Evolutionary conservation across 2,329 filamentous ascomycete genomes (phyloP), one percentile per base, ranked within the genome.

Genomic region (Beauveria bassiana): DNA sequence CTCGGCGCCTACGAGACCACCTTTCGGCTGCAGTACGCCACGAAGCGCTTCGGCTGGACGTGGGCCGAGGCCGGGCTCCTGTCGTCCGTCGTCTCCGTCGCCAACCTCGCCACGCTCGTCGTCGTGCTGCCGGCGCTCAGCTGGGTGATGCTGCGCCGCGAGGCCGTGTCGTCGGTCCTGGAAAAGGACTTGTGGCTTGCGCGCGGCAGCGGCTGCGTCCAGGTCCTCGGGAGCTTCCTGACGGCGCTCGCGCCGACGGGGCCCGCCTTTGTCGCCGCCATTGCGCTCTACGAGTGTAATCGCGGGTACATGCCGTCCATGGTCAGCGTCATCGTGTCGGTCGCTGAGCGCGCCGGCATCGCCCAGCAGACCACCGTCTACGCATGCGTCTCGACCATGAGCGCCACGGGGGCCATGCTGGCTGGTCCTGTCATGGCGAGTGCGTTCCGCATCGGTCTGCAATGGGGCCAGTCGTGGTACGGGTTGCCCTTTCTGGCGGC

Each of bases 151-250:
- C 52, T 56, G 12, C 45, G 18, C 9, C n/a, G n/a, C 12, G 18
- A 26, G n/a, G 9, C 42, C 40, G 14, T 58, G n/a, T n/a, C n/a
- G 3, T 47, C 61, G 12, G 18, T 51, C 20, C 31, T 63, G 22
- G 6, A 20, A 24, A 63, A 63, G 56, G 61, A 63, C 22, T 43
- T 63, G 6, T 60, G 56, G 61, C 56, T 63, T 40, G 50, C 61
- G 18, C 61, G 61, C 26, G 51, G 31, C 51, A 50, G 51, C 45
- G 40, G 45, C 20, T 43, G n/a, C 9, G 18, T 55, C n/a, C 56
- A 56, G 43, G 51, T 63, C 5, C 20, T 57, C 40, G 61, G 61
- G 24, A 63, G 61, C 20, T 40, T 63, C 31, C 54, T 57, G 34
- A 60, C 56, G 16, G 61, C 47, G 43, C 51, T 63, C 7, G 61